Conservation (phyloP, 768 basidiomycete species). For the Hydnum rufescens region DNA sequence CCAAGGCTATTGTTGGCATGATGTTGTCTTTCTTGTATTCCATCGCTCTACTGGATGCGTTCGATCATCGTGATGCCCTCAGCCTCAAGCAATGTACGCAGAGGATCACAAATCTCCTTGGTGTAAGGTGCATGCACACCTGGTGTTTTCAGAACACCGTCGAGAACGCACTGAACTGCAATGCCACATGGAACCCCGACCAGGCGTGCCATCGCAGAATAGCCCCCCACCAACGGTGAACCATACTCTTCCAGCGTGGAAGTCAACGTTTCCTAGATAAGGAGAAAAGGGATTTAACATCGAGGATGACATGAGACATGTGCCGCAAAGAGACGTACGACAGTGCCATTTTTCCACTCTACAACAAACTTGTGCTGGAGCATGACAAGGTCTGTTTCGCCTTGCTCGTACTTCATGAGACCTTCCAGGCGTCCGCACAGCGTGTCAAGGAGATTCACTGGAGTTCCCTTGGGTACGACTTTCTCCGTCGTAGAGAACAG, state of each 20-base stretch:
- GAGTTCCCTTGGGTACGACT: conserved; percentile 25
- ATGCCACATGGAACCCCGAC: conserved; percentile 92
- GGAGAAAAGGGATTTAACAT: neutral
- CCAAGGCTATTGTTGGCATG: too few relatives aligned
- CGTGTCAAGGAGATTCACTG: conserved; percentile 73
- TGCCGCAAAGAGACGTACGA: conserved; percentile 24
- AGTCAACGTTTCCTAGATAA: conserved; percentile 53
- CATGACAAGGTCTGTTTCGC: conserved; percentile 92
- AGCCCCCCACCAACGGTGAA: conserved; percentile 34
- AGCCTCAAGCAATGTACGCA: conserved; percentile 43
- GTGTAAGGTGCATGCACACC: conserved; percentile 79
- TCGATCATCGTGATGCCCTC: conserved; percentile 63
- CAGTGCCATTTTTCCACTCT: conserved; percentile 64
- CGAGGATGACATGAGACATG: neutral
- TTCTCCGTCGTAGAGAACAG: conserved; percentile 52
- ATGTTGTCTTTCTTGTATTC: too few relatives aligned
- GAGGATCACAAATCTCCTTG: conserved; percentile 62
- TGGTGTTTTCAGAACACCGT: conserved; percentile 56
- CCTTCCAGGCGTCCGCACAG: conserved; percentile 79
- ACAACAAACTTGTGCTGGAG: conserved; percentile 96
- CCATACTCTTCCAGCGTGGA: conserved; percentile 87
- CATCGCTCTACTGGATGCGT: conserved; percentile 30
- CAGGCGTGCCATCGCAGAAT: conserved; percentile 79
- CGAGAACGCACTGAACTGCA: conserved; percentile 77
- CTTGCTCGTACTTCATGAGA: conserved; percentile 77